Evolutionary conservation across 1,284 basidiomycete genomes (phyloP), one percentile per base, ranked within the genome.

Genomic region (Austroboletus rostrupii): DNA sequence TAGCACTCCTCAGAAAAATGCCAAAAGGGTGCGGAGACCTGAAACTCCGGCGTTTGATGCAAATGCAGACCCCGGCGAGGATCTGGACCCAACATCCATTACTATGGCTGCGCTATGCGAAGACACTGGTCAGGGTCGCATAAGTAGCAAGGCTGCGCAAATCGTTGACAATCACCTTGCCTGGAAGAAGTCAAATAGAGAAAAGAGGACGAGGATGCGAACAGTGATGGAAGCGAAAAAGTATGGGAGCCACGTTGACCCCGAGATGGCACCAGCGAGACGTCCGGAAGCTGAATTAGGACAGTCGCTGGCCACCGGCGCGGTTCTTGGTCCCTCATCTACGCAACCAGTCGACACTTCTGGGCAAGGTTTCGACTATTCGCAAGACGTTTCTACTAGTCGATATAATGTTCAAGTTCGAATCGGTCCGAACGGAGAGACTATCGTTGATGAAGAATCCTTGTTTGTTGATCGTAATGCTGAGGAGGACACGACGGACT

Each of bases 351-450:
- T 43, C 39, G 77, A 79, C 46, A 71, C 72, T 32, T 74, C 67
- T 19, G 75, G 73, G 9, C 76, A 77, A 40, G 84, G 76, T 16
- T 88, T 87, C 54, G 85, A 89, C 58, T 90, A 90, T 59, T 71
- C 75, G 6, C 74, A 86, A 61, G 65, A 77, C 35, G 58, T 89
- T 56, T 65, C 80, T 5, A 79, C 82, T 2, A 87, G 81, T 58
- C 79, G 81, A n/a, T 88, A 78, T 61, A 90, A 83, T 55, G 87
- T 87, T 12, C 88, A 90, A 68, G 79, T 92, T 54, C 80, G 88
- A 28, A 84, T 91, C 52, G 87, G 87, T 10, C 83, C 88, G 2
- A 87, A 86, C 59, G 90, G 90, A 42, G 83, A 90, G 65, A 85
- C 86, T 5, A 79, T 92, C 45, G 77, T 92, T 46, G 88, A 92